Evolutionary conservation across 768 basidiomycete species (phyloP).

Genomic region (Lactifluus subvellereus): DNA sequence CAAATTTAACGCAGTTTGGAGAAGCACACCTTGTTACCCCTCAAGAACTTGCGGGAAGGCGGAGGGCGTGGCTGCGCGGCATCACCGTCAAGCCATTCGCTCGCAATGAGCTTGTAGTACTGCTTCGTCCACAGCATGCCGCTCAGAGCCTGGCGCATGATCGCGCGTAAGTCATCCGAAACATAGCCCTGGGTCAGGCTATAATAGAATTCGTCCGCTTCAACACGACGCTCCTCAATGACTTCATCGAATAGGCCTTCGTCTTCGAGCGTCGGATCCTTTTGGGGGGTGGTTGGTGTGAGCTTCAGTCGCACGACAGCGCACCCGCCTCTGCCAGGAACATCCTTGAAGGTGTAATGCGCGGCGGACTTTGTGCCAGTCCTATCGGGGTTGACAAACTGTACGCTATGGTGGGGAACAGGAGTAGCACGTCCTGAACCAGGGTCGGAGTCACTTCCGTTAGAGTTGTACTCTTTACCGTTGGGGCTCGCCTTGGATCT

Average conservation of each 20-base stretch:
- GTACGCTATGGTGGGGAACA: constrained; percentile 40
- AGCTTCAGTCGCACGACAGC: constrained; percentile 92
- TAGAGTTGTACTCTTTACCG: constrained; percentile 1
- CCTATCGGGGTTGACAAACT: constrained; percentile 81
- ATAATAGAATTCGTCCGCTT: constrained; percentile 95
- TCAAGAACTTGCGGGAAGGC: constrained; percentile 71
- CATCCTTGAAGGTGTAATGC: constrained; percentile 81
- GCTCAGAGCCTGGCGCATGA: constrained; percentile 92
- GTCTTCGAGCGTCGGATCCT: constrained; percentile 77
- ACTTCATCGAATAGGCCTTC: constrained; percentile 85
- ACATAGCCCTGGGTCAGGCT: constrained; percentile 76
- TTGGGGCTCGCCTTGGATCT: constrained; percentile 20
- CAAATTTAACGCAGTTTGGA: constrained; percentile 4
- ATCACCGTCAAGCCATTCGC: constrained; percentile 95
- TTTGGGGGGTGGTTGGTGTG: constrained; percentile 67
- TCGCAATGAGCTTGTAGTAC: constrained; percentile 92
- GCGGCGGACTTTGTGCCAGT: constrained; percentile 90
- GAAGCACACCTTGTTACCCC: constrained; percentile 61
- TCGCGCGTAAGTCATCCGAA: constrained; percentile 88
- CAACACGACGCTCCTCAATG: constrained; percentile 84
- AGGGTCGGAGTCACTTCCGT: constrained; percentile 31
- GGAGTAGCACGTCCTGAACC: constrained; percentile 37
- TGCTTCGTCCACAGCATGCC: constrained; percentile 99
- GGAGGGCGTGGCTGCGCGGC: constrained; percentile 93
- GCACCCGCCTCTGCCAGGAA: constrained; percentile 89